phyloP scores from a whole-genome alignment of 2,329 filamentous ascomycete genomes.

The Xylariales sp. region DNA sequence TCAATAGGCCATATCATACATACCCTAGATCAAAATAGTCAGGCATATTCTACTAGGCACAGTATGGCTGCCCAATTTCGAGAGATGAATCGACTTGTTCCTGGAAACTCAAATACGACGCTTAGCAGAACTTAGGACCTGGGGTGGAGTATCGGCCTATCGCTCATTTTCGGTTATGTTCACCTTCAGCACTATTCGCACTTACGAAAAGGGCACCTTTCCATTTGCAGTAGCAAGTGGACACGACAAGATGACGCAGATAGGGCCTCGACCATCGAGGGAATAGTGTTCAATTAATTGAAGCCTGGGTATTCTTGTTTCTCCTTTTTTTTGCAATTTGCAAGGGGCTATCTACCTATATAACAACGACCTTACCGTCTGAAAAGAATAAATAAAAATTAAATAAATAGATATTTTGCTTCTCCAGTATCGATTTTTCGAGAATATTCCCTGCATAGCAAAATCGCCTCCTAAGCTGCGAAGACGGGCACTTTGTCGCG shows the following conservation, averaged over 20 bases:
- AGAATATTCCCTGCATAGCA: conserved; percentile 3
- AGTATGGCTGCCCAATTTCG: neutral
- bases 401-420: neutral
- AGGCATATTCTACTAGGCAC: neutral
- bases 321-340: neutral
- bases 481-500: neutral
- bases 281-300: conserved; percentile 14
- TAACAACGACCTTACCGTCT: too few species aligned
- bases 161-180: conserved; percentile 8
- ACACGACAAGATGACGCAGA: conserved; percentile 28
- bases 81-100: conserved; percentile 8
- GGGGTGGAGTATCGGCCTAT: conserved; percentile 24
- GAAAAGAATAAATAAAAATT: neutral
- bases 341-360: too few species aligned
- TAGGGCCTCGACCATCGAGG: conserved; percentile 15
- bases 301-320: neutral
- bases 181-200: conserved; percentile 15
- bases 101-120: conserved; percentile 4
- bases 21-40: neutral
- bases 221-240: conserved; percentile 33
- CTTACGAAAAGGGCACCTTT: conserved; percentile 9
- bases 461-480: neutral
- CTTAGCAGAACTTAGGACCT: neutral
- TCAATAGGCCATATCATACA: neutral
- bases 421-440: conserved; percentile 1